These are phyloP conservation scores for Phlebopus sp. DNA, from an alignment of 1,284 basidiomycete species.

Conservation along the genomic window DNA sequence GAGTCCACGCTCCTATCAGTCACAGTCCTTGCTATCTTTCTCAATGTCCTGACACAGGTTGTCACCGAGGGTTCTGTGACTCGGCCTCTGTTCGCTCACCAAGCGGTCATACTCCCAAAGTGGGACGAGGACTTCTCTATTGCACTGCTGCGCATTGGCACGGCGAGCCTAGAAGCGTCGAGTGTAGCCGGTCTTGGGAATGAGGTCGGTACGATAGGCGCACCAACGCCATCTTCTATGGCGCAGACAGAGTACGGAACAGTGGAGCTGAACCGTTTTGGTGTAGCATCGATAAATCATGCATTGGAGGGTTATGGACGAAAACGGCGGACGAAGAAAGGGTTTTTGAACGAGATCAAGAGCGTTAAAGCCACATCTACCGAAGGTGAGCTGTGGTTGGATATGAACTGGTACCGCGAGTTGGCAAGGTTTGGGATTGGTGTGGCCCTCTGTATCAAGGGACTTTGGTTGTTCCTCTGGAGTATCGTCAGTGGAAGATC, in stretches of 20 bases:
- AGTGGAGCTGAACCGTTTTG: conserved; percentile 44
- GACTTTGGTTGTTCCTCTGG: conserved; percentile 30
- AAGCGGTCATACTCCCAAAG: conserved; percentile 40
- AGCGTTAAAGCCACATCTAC: conserved; percentile 38
- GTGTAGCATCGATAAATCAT: conserved; percentile 37
- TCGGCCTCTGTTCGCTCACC: conserved; percentile 47
- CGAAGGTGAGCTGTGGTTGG: conserved; percentile 39
- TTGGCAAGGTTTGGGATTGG: conserved; percentile 36
- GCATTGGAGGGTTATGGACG: conserved; percentile 23
- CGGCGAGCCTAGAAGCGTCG: conserved; percentile 71
- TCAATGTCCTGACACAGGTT: conserved; percentile 64
- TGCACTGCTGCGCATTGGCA: conserved; percentile 65
- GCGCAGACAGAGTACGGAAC: conserved; percentile 21
- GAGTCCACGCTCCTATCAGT: conserved; percentile 57
- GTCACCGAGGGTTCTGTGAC: conserved; percentile 51
- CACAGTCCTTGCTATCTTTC: conserved; percentile 52
- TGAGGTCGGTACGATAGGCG: conserved; percentile 57
- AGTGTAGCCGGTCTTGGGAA: conserved; percentile 69
- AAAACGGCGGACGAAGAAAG: conserved; percentile 24
- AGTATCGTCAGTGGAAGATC: conserved; percentile 22
- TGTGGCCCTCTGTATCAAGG: conserved; percentile 38
- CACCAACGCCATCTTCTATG: conserved; percentile 28
- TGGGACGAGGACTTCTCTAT: conserved; percentile 74
- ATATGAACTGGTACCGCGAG: conserved; percentile 48
- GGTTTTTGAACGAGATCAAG: conserved; percentile 51